These are phyloP conservation scores for Aspergillus ruber DNA, from an alignment of 2,329 filamentous ascomycete species.

Conservation along the genomic window DNA sequence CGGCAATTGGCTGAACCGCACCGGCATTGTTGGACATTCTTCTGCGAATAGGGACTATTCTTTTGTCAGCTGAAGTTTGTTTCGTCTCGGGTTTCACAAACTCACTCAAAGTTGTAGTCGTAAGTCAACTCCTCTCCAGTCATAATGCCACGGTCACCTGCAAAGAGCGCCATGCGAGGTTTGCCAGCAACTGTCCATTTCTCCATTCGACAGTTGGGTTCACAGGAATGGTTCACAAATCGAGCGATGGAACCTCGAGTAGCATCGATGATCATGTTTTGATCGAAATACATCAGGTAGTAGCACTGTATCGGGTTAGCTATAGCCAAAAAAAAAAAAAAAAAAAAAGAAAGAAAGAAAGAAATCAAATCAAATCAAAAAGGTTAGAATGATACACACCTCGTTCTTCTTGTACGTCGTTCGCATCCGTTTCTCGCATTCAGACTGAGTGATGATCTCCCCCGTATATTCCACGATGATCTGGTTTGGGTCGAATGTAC, in stretches of 20 bases:
- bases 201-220: slow-evolving; percentile 94
- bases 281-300: slow-evolving; percentile 97
- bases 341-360: too few relatives aligned
- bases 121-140: slow-evolving; percentile 96
- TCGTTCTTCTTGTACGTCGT: slow-evolving; percentile 90
- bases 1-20: slow-evolving; percentile 57
- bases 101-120: slow-evolving; percentile 71
- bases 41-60: slow-evolving; percentile 50
- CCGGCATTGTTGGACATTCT: slow-evolving; percentile 58
- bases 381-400: slow-evolving; percentile 46
- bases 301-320: slow-evolving; percentile 60
- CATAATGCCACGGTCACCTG: slow-evolving; percentile 80
- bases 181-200: slow-evolving; percentile 95
- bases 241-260: slow-evolving; percentile 92
- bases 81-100: slow-evolving; percentile 2
- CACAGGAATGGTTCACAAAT: slow-evolving; percentile 97
- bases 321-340: not conserved
- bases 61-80: slow-evolving; percentile 7
- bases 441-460: slow-evolving; percentile 91
- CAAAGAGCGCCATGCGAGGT: slow-evolving; percentile 93
- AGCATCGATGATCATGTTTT: slow-evolving; percentile 97
- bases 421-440: slow-evolving; percentile 90
- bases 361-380: too few relatives aligned
- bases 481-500: slow-evolving; percentile 78
- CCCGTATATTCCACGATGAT: slow-evolving; percentile 99